These are phyloP conservation scores for Fennellomyces sp. DNA, from an alignment of 371 early-diverging fungal species.

Conservation along the genomic window DNA sequence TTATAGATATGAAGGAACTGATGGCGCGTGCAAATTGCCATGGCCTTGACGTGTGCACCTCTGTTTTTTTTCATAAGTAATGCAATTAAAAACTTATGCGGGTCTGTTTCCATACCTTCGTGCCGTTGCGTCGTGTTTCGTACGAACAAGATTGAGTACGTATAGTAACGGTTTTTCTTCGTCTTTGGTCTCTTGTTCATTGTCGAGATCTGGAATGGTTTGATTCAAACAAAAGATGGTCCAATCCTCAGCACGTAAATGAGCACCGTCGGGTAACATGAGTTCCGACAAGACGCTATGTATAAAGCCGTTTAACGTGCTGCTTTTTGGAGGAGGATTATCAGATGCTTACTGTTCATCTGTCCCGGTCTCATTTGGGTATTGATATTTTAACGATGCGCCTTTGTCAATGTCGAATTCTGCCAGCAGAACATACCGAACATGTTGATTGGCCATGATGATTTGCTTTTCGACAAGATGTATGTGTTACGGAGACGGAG, in stretches of 20 bases:
- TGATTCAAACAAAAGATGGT: conserved; percentile 92
- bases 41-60: conserved; percentile 91
- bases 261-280: conserved; percentile 96
- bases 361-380: conserved; percentile 82
- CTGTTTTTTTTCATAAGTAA: conserved; percentile 32
- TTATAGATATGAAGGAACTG: conserved; percentile 93
- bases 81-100: background rate
- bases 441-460: conserved; percentile 50
- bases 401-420: conserved; percentile 96
- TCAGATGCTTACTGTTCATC: conserved; percentile 83
- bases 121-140: conserved; percentile 85
- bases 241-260: conserved; percentile 91
- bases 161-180: conserved; percentile 76
- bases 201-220: conserved; percentile 59
- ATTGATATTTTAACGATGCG: conserved; percentile 81
- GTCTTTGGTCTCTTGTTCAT: conserved; percentile 17
- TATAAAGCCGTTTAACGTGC: too few relatives aligned
- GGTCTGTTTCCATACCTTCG: conserved; percentile 50
- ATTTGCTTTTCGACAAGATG: too few relatives aligned
- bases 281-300: conserved; percentile 88
- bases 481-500: too few relatives aligned
- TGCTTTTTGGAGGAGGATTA: too few relatives aligned
- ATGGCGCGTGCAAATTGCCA: conserved; percentile 91
- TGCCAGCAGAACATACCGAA: conserved; percentile 85
- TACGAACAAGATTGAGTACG: conserved; percentile 88